Percentiles rank a stretch among this genome's conserved stretches.
phyloP scores from a whole-genome alignment of 768 basidiomycete genomes.

The Trametes villosa region DNA sequence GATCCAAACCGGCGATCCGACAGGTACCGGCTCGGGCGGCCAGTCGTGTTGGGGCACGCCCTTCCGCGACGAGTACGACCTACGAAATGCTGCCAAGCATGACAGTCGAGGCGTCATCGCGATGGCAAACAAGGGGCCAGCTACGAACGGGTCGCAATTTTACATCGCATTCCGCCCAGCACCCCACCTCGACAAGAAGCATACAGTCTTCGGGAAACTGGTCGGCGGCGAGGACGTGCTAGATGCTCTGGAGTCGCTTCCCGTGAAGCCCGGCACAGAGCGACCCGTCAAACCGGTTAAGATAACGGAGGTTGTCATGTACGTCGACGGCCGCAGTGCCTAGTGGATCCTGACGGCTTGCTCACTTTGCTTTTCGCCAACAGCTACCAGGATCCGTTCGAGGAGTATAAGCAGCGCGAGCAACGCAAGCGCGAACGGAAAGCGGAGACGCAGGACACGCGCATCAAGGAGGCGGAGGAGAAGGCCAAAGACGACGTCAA shows the following conservation, averaged over 20 bases:
- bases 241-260: slow-evolving; percentile 79
- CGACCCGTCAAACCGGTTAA: slow-evolving; percentile 83
- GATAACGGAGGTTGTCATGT: slow-evolving; percentile 90
- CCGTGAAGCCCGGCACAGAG: slow-evolving; percentile 83
- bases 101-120: slow-evolving; percentile 83
- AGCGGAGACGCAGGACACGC: slow-evolving; percentile 41
- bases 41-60: slow-evolving; percentile 94
- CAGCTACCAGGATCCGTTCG: slow-evolving; percentile 94
- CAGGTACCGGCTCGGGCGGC: slow-evolving; percentile 93
- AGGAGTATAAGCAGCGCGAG: slow-evolving; percentile 85
- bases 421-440: slow-evolving; percentile 74
- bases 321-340: slow-evolving; percentile 36
- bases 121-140: slow-evolving; percentile 95
- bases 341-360: not conserved
- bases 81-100: slow-evolving; percentile 88
- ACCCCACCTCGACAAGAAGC: slow-evolving; percentile 88
- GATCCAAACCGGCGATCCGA: slow-evolving; percentile 99
- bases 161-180: slow-evolving; percentile 88
- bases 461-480: slow-evolving; percentile 43
- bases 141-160: slow-evolving; percentile 94
- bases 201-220: slow-evolving; percentile 96
- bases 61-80: slow-evolving; percentile 91
- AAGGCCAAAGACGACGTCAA: slow-evolving; percentile 72
- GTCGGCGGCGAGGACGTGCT: slow-evolving; percentile 95
- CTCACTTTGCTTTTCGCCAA: not conserved